Base-by-base conservation (phyloP, 1,284 basidiomycete species). In the Wallemia hederae region DNA sequence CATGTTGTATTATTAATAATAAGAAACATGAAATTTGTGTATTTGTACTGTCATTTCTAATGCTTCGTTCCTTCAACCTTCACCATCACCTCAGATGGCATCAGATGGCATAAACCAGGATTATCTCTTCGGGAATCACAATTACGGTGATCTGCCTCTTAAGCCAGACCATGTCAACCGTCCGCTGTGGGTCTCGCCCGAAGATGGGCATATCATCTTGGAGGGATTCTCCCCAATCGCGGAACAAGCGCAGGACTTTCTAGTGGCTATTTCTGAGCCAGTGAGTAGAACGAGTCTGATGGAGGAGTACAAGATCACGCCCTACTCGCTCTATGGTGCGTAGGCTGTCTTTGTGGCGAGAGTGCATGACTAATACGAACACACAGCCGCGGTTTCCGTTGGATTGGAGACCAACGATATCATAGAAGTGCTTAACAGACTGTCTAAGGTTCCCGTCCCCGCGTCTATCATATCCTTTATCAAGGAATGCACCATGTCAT, bases 271-370 rank as follows among this genome's bases (percentile, higher is more conserved):
- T 60, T 89, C 90, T 66, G 94, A 99, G 74, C 94, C 94, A 65
- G 90, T 98, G 68, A 59, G n/a, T 69, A 90, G 89, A 74, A 94
- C 94, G 55, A 82, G 86, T 29, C 87, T 94, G 72, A 92, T 98
- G 64, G 94, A 99, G 73, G 94, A 98, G 76, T 99, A 97, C 78
- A 90, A 94, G 73, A 81, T 99, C 67, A 97, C 92, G 59, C 84
- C 91, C 58, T 94, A 97, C 71, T 96, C 91, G 25, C 77, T 99
- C 27, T 97, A 98, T 72, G 56, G 56, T 58, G 25, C 7, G 56
- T 58, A 24, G 7, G n/a, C 14, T n/a, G 11, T 7, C 29, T 49
- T 22, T 5, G 39, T 49, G 39, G 39, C 39, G 19, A 5, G 14
- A 49, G 39, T n/a, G 14, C 19, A 49, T 49, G 11, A 49, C 39